A percentile compares a stretch with the other conserved stretches of the same genome.
Conservation (phyloP, 2,329 filamentous ascomycete genomes). For the Colletotrichum sp. region DNA sequence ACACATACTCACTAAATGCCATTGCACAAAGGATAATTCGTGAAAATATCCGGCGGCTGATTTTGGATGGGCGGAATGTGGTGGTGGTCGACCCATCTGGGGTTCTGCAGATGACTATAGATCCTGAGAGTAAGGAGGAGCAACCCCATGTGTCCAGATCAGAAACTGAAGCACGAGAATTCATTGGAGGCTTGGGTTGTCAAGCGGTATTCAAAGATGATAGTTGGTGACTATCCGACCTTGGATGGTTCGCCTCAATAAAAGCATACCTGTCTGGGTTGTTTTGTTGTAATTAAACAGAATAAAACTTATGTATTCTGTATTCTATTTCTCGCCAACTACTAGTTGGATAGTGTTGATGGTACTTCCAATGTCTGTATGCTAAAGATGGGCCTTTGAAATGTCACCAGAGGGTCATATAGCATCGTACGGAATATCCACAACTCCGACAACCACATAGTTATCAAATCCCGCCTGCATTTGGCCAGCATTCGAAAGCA, state of each 20-base stretch:
- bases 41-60: conserved; percentile 29
- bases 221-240: conserved; percentile 14
- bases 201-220: conserved; percentile 28
- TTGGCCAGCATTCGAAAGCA: not conserved
- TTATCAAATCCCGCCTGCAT: not conserved
- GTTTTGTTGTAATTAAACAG: not conserved
- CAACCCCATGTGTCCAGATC: conserved; percentile 25
- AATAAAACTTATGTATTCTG: not conserved
- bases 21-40: conserved; percentile 33
- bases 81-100: conserved; percentile 33
- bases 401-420: not conserved
- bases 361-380: not conserved
- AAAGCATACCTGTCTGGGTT: not conserved
- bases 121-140: conserved; percentile 2
- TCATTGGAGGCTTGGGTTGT: conserved; percentile 33
- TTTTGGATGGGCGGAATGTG: conserved; percentile 28
- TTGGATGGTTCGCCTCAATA: not conserved
- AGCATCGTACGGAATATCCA: not conserved
- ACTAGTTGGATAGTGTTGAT: not conserved
- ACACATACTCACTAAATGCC: conserved; percentile 34
- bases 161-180: conserved; percentile 29
- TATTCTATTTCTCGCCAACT: not conserved
- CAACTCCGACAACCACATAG: not conserved
- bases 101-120: conserved; percentile 26
- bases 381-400: not conserved